Evolutionary conservation across 331 rosid genomes (phyloP), one percentile per base, ranked within the genome.

Genomic region (Rosa hybrid): DNA sequence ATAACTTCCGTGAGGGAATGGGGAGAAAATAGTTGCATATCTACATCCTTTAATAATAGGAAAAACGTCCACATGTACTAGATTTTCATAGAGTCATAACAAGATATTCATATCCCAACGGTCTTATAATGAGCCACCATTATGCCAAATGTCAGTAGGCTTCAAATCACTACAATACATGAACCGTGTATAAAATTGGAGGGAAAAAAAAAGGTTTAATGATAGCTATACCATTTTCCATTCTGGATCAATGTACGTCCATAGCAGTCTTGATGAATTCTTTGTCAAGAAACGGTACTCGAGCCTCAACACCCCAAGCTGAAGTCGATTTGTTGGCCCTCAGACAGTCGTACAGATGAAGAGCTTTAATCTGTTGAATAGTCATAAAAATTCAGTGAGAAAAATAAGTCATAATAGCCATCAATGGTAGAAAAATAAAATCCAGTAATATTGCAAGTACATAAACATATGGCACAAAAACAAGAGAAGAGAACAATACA

Each of bases 301-400:
- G 97, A 71, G 99, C 97, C 94, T 95, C 99, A 30, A 95, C 56
- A 79, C 99, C 98, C 99, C 99, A 95, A 68, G 99, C 99, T 77
- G 98, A 90, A 78, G 98, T 95, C 51, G 99, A 83, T 82, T 95
- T 95, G 77, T 93, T 95, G 78, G 98, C 99, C 88, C 97, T 87
- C 87, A 95, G 83, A 84, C 99, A 95, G 81, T 95, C 99, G 65
- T 95, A 95, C 65, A 93, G 93, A 86, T 95, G 98, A 80, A 95
- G 97, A 67, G 94, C 92, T 85, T 95, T 95, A 78, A 95, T 93
- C 99, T 95, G 87, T 79, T 18, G 34, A 25, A 53, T 57, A 76
- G 73, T 71, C 64, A 86, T 68, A 82, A 60, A 78, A 78, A 23
- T 41, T 42, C 10, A 21, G n/a, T 0, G n/a, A 41, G 1, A 42